Evolutionary conservation across 495 filamentous ascomycete genomes (phyloP), one percentile per base, ranked within the genome.

Genomic region (Penicillium maclennaniae): DNA sequence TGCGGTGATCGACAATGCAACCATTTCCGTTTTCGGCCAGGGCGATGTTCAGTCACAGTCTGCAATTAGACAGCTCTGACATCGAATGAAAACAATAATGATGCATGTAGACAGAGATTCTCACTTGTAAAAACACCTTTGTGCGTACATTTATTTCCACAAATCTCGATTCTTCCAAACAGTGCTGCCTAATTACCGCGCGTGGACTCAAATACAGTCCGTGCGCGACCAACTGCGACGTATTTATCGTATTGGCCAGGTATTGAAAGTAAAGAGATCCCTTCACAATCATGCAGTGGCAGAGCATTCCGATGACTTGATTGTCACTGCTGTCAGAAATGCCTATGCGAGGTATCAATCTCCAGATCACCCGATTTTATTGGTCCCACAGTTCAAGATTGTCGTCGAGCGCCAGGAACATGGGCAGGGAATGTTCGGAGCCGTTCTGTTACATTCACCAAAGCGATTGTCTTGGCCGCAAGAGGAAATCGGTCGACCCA

Each of bases 381-480:
- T 45, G 49, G 40, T 19, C 31, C 9, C 10, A 4, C 9, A 7
- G 9, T 14, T 6, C 10, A 16, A 19, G 39, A 19, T 21, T 26
- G 3, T 40, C 48, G 36, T 31, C 19, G 9, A 41, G 20, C 7
- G 23, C 2, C n/a, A 37, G 28, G 14, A 55, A 39, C 47, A 53
- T 46, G 47, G 51, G 53, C 41, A 10, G 53, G 28, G 55, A 61
- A 58, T 57, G 54, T 51, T 43, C 39, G 38, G 45, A 44, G 42
- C 9, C 20, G 39, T 52, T 31, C 41, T 55, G 51, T 62, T 31
- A 42, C 59, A 62, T 59, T 59, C 43, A 44, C 34, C 10, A 46
- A 51, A 41, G 42, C 31, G 21, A 26, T 43, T 43, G 43, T 48
- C 43, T 31, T 48, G 31, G 27, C 53, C 46, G 45, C 49, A 47